Conservation (phyloP, 805 yeast genomes). For the Saccharomycopsis oosterbeekiorum region DNA sequence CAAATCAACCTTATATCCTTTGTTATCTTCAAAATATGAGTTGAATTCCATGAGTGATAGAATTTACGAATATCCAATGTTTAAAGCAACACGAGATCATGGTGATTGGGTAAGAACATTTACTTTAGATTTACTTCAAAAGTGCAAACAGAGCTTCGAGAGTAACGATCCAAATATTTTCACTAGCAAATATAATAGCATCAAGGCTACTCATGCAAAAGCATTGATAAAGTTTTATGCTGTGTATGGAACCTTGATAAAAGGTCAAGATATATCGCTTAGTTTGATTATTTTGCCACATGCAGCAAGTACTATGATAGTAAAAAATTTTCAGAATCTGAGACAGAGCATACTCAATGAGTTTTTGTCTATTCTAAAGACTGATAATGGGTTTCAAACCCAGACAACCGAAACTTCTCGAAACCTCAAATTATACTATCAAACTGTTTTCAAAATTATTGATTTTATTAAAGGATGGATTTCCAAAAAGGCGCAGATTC, state of each 20-base stretch:
- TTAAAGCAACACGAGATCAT: slow-evolving; percentile 42
- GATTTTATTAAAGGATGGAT: slow-evolving; percentile 82
- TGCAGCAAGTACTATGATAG: slow-evolving; percentile 53
- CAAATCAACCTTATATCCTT: slow-evolving; percentile 64
- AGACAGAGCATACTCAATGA: slow-evolving; percentile 45
- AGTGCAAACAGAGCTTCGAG: slow-evolving; percentile 19
- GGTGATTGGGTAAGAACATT: slow-evolving; percentile 65
- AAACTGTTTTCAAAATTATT: slow-evolving; percentile 63
- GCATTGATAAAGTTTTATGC: slow-evolving; percentile 35
- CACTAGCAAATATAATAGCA: slow-evolving; percentile 11
- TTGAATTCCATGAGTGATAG: slow-evolving; percentile 43
- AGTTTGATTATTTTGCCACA: slow-evolving; percentile 71
- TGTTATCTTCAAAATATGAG: slow-evolving; percentile 63
- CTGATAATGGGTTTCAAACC: slow-evolving; percentile 29
- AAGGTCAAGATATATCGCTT: slow-evolving; percentile 60
- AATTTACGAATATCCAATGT: slow-evolving; percentile 54
- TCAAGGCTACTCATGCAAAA: slow-evolving; percentile 25
- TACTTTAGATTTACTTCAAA: slow-evolving; percentile 54
- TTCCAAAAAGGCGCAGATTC: slow-evolving; percentile 30
- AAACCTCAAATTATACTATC: slow-evolving; percentile 53
- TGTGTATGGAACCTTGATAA: slow-evolving; percentile 53
- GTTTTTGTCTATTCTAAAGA: slow-evolving; percentile 45
- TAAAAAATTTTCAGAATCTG: slow-evolving; percentile 33
- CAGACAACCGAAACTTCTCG: slow-evolving; percentile 48
- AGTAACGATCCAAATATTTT: neutral